Evolutionary conservation across 2,329 filamentous ascomycete species (phyloP).

Genomic region (Hymenoscyphus repandus): DNA sequence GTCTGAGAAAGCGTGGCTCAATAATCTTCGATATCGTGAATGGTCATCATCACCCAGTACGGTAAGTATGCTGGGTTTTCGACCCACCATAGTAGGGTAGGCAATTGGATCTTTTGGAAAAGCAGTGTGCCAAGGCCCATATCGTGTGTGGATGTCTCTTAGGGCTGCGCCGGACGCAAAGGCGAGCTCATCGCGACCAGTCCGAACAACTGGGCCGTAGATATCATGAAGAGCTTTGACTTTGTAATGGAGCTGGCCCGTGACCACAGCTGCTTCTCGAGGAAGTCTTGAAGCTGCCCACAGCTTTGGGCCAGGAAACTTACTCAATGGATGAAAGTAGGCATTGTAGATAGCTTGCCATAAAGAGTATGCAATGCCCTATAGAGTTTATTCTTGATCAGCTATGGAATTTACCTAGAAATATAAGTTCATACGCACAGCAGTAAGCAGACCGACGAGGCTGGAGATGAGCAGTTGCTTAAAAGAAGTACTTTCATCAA

Average conservation of each 20-base stretch:
- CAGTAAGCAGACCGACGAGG: not conserved
- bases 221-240: not conserved
- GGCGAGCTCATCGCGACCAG: not conserved
- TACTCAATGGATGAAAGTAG: not conserved
- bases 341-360: constrained; percentile 2
- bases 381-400: not conserved
- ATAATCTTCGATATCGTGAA: not conserved
- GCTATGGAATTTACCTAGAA: not conserved
- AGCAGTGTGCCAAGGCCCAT: not conserved
- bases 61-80: not conserved
- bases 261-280: not conserved
- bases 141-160: not conserved
- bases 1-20: not conserved
- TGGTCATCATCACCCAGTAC: not conserved
- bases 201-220: not conserved
- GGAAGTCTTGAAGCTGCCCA: not conserved
- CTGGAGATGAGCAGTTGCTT: not conserved
- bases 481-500: not conserved
- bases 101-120: not conserved
- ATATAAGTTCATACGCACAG: not conserved
- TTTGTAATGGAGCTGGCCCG: not conserved
- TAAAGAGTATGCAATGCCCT: not conserved
- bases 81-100: not conserved
- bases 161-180: not conserved
- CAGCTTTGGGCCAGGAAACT: not conserved